A percentile compares a stretch with the other conserved stretches of the same genome.
phyloP scores from a whole-genome alignment of 768 basidiomycete genomes.

The Tylopilus sp. region DNA sequence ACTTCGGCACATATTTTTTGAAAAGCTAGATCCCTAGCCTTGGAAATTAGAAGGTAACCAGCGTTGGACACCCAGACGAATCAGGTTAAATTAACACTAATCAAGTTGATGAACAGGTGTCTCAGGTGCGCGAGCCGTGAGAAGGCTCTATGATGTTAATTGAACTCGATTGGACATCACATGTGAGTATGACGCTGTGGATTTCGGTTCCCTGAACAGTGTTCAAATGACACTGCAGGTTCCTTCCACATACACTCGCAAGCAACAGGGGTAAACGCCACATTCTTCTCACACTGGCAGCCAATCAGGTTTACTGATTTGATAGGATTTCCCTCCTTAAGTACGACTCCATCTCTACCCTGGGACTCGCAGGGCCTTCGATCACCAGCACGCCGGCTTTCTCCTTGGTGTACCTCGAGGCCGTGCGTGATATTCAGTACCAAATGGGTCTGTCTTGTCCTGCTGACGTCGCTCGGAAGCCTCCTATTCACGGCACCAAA shows the following conservation, averaged over 20 bases:
- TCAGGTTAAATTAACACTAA: not conserved
- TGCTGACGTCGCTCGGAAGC: not conserved
- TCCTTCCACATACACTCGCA: not conserved
- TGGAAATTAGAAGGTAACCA: not conserved
- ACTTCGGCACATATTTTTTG: not conserved
- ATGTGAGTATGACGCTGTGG: not conserved
- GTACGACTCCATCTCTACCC: too few species aligned
- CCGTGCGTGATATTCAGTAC: slow-evolving; percentile 7
- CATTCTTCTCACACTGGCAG: not conserved
- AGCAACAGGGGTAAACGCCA: not conserved
- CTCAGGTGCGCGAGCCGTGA: not conserved
- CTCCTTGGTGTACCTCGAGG: slow-evolving; percentile 2
- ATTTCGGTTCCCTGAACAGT: not conserved
- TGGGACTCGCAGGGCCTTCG: not conserved
- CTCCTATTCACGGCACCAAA: not conserved
- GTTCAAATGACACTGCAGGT: not conserved
- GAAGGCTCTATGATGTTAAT: not conserved
- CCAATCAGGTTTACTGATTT: not conserved
- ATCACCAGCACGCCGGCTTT: not conserved
- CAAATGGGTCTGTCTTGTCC: slow-evolving; percentile 7
- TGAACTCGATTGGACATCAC: not conserved
- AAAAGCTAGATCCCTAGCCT: not conserved
- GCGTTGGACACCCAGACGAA: not conserved
- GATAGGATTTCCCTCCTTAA: too few species aligned
- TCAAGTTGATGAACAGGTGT: not conserved